Base-by-base conservation (phyloP, 2,329 filamentous ascomycete species). In the Ceratocystis cacaofunesta region DNA sequence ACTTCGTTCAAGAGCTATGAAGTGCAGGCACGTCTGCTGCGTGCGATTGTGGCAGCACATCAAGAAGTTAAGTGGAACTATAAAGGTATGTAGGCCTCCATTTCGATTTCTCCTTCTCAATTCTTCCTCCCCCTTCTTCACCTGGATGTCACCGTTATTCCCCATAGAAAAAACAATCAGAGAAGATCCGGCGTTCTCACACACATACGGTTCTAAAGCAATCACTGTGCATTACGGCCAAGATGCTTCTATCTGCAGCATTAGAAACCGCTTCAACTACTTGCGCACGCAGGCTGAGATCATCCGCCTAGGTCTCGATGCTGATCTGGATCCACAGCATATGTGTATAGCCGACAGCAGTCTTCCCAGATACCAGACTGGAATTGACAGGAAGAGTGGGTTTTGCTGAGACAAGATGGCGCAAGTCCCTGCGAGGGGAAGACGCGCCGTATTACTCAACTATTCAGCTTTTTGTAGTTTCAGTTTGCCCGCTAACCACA, bases 1-100 rank as follows among this genome's bases (percentile, higher is more conserved):
- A 77, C 80, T 15, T 85, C 83, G 69, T 86, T 85, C 75, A 81
- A 80, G 68, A 78, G 77, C 1, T 85, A 83, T 71, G 83, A 86
- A 72, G 77, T 80, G 0, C 82, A 83, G 69, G 78, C 79, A 22
- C 82, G 84, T 58, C 79, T 87, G 44, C 76, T 86, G 2, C 80
- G 82, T 1, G 84, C 84, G 4, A 79, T 86, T 28, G 74, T 87
- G 0, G 84, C 83, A 0, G 81, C 82, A 2, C 78, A 82, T 64
- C 79, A 79, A 0, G 75, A 76, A 0, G 70, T 81, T 0, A 82
- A 80, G 68, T 79, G 85, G 64, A 82, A 86, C 71, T 85, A 82
- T 72, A 82, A 80, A 70, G 82, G 84, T 87, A 78, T 75, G 81
- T 32, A 6, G 15, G 2, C 30, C 17, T 55, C 15, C 41, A 28